These are phyloP conservation scores for Akanthomyces uredinophilus DNA, from an alignment of 2,329 filamentous ascomycete genomes.

Conservation along the genomic window DNA sequence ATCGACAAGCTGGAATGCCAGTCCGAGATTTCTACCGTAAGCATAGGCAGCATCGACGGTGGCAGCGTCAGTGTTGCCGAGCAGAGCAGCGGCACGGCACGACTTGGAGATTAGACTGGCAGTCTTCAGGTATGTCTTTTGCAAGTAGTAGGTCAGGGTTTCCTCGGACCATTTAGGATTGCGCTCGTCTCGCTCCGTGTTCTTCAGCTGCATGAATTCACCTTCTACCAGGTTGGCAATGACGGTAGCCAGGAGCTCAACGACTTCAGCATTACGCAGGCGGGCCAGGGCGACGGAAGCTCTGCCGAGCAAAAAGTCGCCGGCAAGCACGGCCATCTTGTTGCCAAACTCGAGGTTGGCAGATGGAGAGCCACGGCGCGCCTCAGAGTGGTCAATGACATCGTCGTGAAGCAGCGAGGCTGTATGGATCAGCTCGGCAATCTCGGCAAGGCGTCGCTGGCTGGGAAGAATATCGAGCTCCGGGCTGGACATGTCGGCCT, in stretches of 20 bases:
- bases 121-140: constrained; percentile 98
- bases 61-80: constrained; percentile 69
- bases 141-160: constrained; percentile 85
- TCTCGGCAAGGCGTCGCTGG: constrained; percentile 88
- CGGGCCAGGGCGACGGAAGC: constrained; percentile 91
- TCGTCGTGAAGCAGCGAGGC: constrained; percentile 96
- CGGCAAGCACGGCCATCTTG: constrained; percentile 97
- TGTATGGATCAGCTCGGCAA: constrained; percentile 95
- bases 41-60: constrained; percentile 87
- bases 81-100: constrained; percentile 80
- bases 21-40: constrained; percentile 87
- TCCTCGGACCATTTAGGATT: constrained; percentile 84
- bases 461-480: constrained; percentile 78
- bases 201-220: constrained; percentile 99
- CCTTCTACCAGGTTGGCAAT: constrained; percentile 97
- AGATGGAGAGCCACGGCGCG: constrained; percentile 76
- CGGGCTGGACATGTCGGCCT: constrained; percentile 31
- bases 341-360: constrained; percentile 96
- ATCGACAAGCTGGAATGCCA: constrained; percentile 96
- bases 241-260: constrained; percentile 88
- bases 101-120: constrained; percentile 95
- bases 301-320: constrained; percentile 90
- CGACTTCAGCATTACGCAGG: constrained; percentile 86
- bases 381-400: constrained; percentile 89
- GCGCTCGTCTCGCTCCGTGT: constrained; percentile 82